Base-by-base conservation (phyloP, 2,329 filamentous ascomycete genomes). In the Nigrospora oryzae region DNA sequence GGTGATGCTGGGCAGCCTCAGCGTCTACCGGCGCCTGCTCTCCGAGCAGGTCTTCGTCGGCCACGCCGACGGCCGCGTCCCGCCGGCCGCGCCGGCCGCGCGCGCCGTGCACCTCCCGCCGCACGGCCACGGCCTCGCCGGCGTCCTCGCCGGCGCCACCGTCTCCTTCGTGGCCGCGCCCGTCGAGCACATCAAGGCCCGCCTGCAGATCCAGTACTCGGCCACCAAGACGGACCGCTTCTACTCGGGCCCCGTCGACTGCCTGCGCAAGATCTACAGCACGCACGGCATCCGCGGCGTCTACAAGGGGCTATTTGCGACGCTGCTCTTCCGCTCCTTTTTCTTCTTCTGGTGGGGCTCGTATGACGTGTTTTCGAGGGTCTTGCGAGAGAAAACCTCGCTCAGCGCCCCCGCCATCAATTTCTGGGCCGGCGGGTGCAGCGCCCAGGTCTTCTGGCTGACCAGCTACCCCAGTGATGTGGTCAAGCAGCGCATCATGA, bases 321-420 rank as follows among this genome's bases (percentile, higher is more conserved):
- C 93, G 0, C 70, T 97, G 40, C 65, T 97, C 40, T 97, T 97
- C 70, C 79, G 93, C 15, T 81, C 82, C 13, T 95, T 91, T 69
- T 98, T 98, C 74, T 96, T 95, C 75, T 93, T 84, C 70, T 97
- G 90, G 90, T 98, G 93, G 93, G 83, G 83, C n/a, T 86, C 82
- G 48, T 98, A 98, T 69, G 91, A 96, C 57, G 55, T 95, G 30
- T 76, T 97, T 54, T 86, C 87, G 5, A 74, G 79, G 17, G 67
- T 74, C 47, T 70, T 97, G 59, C 71, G 77, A 44, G 65, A 77
- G 15, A 71, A 81, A 55, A 95, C 90, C 3, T 65, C 55, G 12
- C 68, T 96, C 44, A 85, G 85, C 44, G 79, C 81, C 0, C 89
- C 93, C 0, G 83, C 83, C 1, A 75, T 97, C 58, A 97, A 97